A percentile compares a stretch with the other conserved stretches of the same genome.
Conservation (phyloP, 257 asterid genomes). For the Jacaranda mimosifolia region DNA sequence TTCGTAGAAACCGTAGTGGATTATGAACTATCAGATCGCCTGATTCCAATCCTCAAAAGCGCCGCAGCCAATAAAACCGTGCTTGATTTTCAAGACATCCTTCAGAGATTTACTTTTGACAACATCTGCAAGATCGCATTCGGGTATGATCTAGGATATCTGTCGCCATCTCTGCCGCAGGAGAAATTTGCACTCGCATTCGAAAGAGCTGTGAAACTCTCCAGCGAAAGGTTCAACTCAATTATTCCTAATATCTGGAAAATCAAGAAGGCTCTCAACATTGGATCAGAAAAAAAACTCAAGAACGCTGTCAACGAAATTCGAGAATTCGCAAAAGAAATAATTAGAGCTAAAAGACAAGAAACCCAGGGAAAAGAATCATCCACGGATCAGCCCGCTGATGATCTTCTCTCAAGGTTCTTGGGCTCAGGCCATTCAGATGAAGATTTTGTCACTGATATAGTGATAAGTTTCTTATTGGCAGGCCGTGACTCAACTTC, state of each 20-base stretch:
- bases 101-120: conserved; percentile 55
- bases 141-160: conserved; percentile 51
- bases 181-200: conserved; percentile 49
- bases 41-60: conserved; percentile 40
- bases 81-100: conserved; percentile 44
- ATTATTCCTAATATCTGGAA: conserved; percentile 46
- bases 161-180: conserved; percentile 46
- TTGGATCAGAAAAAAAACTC: conserved; percentile 52
- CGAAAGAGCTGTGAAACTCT: conserved; percentile 41
- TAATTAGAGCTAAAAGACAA: conserved; percentile 40
- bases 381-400: conserved; percentile 25
- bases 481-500: conserved; percentile 62
- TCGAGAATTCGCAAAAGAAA: conserved; percentile 41
- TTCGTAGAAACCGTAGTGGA: conserved; percentile 50
- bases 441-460: conserved; percentile 48
- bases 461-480: conserved; percentile 52
- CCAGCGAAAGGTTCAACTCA: conserved; percentile 27
- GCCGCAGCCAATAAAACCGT: conserved; percentile 35
- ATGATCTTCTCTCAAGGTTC: conserved; percentile 55
- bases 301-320: conserved; percentile 32
- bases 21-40: conserved; percentile 42
- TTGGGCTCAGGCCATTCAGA: conserved; percentile 51
- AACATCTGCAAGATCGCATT: conserved; percentile 51
- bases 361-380: conserved; percentile 29
- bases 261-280: conserved; percentile 34